phyloP scores from a whole-genome alignment of 2,329 filamentous ascomycete genomes.

The Hypoxylon sp. region DNA sequence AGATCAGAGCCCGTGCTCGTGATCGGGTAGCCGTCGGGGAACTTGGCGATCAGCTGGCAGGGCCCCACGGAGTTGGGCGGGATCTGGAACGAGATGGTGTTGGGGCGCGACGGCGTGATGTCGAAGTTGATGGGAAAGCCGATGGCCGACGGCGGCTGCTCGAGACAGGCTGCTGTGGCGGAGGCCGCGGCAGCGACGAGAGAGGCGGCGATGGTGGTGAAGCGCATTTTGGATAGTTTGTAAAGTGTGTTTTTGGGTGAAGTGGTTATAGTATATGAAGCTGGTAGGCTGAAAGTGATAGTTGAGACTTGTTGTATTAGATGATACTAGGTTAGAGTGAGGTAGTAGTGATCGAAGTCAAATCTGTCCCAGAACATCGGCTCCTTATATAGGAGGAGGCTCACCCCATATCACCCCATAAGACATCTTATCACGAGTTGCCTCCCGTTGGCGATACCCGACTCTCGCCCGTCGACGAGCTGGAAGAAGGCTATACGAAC shows the following conservation, averaged over 20 bases:
- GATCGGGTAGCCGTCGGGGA: constrained; percentile 50
- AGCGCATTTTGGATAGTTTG: constrained; percentile 31
- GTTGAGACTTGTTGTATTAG: constrained; percentile 3
- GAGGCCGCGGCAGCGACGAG: constrained; percentile 14
- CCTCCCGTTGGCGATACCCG: neutral
- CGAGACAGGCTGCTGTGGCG: constrained; percentile 28
- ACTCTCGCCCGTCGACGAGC: constrained; percentile 12
- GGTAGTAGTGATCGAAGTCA: constrained; percentile 10
- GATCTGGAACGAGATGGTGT: constrained; percentile 43
- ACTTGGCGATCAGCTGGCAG: constrained; percentile 50
- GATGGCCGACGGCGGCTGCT: constrained; percentile 32
- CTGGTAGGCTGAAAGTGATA: constrained; percentile 2
- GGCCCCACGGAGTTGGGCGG: constrained; percentile 43
- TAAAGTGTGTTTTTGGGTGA: neutral
- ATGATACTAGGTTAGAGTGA: constrained; percentile 16
- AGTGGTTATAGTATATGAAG: constrained; percentile 1
- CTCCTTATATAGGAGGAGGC: constrained; percentile 24
- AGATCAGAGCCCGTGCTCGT: constrained; percentile 36
- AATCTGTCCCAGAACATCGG: constrained; percentile 6
- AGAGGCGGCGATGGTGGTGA: constrained; percentile 20
- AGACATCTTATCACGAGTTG: constrained; percentile 16
- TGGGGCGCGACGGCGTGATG: constrained; percentile 29
- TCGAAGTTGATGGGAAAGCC: constrained; percentile 42
- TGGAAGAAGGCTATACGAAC: constrained; percentile 24
- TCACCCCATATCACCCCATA: constrained; percentile 23